Percentiles rank a stretch among this genome's conserved stretches.
Conservation (phyloP, 1,284 basidiomycete species). For the Cystobasidium slooffiae region DNA sequence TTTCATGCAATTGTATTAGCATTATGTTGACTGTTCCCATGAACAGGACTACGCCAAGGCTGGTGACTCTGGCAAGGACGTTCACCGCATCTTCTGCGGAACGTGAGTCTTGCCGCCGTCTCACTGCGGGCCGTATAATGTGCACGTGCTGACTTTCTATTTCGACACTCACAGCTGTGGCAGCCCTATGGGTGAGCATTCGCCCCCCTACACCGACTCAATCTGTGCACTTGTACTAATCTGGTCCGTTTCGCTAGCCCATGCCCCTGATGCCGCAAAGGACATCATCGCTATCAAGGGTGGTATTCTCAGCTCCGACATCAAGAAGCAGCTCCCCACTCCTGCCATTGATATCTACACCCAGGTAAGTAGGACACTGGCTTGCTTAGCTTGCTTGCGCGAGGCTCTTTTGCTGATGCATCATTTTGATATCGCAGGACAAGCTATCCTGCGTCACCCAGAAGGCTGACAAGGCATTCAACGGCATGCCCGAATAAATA, state of each 20-base stretch:
- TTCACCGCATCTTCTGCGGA: slow-evolving; percentile 43
- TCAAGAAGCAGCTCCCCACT: slow-evolving; percentile 36
- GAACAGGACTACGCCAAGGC: slow-evolving; percentile 36
- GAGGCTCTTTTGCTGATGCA: not conserved
- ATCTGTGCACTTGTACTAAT: not conserved
- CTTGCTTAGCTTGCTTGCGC: not conserved
- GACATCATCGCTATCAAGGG: slow-evolving; percentile 45
- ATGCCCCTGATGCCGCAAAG: slow-evolving; percentile 42
- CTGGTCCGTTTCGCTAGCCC: slow-evolving; percentile 3
- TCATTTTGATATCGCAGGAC: slow-evolving; percentile 17
- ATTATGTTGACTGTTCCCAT: too few species aligned
- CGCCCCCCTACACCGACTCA: not conserved
- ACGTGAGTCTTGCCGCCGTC: slow-evolving; percentile 5
- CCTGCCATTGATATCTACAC: slow-evolving; percentile 41
- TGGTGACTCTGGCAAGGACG: slow-evolving; percentile 42
- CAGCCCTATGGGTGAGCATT: slow-evolving; percentile 26
- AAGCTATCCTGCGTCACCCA: slow-evolving; percentile 39
- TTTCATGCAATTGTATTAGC: too few species aligned
- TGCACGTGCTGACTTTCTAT: not conserved
- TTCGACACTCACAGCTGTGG: slow-evolving; percentile 5
- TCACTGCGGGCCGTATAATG: not conserved
- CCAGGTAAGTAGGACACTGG: not conserved
- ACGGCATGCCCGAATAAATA: slow-evolving; percentile 31
- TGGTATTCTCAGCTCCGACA: slow-evolving; percentile 25
- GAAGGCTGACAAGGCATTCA: slow-evolving; percentile 34